phyloP scores from a whole-genome alignment of 306 rosid genomes.

The Abrus precatorius region DNA sequence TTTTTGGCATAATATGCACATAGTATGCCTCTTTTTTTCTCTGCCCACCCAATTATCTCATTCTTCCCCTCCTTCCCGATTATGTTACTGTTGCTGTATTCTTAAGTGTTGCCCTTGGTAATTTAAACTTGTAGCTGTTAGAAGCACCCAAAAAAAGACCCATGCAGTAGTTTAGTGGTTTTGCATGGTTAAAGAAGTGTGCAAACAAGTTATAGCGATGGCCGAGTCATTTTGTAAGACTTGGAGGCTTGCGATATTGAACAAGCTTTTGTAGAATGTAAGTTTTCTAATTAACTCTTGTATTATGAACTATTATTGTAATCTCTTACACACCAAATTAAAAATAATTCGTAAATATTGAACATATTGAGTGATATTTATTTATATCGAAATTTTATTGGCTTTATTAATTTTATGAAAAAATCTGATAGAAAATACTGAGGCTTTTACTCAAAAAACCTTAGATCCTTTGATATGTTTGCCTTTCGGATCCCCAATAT shows the following conservation, averaged over 20 bases:
- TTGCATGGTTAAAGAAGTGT: constrained; percentile 18
- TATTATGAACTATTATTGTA: not conserved
- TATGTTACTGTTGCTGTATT: not conserved
- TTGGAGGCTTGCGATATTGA: not conserved
- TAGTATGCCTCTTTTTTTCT: not conserved
- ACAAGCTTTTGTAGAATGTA: not conserved
- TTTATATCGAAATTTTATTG: not conserved
- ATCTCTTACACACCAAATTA: not conserved
- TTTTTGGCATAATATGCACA: not conserved
- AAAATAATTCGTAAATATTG: not conserved
- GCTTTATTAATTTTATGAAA: not conserved
- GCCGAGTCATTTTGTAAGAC: constrained; percentile 1
- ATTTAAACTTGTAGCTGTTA: constrained; percentile 11
- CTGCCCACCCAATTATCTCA: not conserved
- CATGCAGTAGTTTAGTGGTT: constrained; percentile 9
- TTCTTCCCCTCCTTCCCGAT: constrained; percentile 10
- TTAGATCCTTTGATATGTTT: too few relatives aligned
- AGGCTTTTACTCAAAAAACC: not conserved
- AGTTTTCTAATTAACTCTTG: not conserved
- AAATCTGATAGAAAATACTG: not conserved
- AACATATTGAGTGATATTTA: not conserved
- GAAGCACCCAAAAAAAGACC: constrained; percentile 15
- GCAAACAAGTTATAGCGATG: constrained; percentile 36
- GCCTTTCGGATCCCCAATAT: not conserved
- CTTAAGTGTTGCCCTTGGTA: constrained; percentile 10